Percentiles rank a stretch among this genome's conserved stretches.
phyloP scores from a whole-genome alignment of 352 stramenopile genomes.

The Phytophthora sp. region DNA sequence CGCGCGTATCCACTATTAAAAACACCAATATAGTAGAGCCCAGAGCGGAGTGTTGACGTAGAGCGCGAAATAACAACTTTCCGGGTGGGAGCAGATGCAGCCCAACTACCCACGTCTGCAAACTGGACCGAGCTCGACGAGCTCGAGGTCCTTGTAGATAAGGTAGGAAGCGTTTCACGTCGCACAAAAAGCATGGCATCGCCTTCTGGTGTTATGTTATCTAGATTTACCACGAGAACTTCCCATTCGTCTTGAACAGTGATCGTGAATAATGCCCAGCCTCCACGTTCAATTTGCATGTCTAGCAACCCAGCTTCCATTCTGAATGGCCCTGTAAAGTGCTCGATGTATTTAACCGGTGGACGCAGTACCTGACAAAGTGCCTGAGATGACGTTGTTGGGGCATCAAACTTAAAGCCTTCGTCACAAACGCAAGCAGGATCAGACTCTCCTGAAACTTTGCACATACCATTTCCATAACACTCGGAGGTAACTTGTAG shows the following conservation, averaged over 20 bases:
- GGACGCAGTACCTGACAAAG: conserved; percentile 69
- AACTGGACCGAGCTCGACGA: conserved; percentile 58
- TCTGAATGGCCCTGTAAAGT: conserved; percentile 55
- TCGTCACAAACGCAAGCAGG: conserved; percentile 71
- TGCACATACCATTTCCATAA: conserved; percentile 76
- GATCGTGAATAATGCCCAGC: conserved; percentile 72
- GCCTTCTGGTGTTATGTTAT: conserved; percentile 39
- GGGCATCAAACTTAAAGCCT: conserved; percentile 58
- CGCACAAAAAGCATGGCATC: conserved; percentile 81
- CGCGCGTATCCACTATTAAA: conserved; percentile 76
- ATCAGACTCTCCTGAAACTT: conserved; percentile 26
- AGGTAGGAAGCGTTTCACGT: conserved; percentile 62
- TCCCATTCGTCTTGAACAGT: conserved; percentile 62
- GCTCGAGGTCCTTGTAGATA: conserved; percentile 14
- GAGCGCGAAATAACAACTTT: conserved; percentile 69
- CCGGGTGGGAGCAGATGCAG: conserved; percentile 34
- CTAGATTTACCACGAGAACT: conserved; percentile 57
- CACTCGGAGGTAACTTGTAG: conserved; percentile 71
- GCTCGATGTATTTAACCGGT: conserved; percentile 63
- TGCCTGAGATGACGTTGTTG: conserved; percentile 44
- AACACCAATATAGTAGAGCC: conserved; percentile 78
- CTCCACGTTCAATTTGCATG: conserved; percentile 49
- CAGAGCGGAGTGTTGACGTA: conserved; percentile 68
- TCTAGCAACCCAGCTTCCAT: conserved; percentile 44
- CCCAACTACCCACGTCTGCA: conserved; percentile 57